Base-by-base conservation (phyloP, 2,329 filamentous ascomycete species). In the Chaetothyriales sp. region DNA sequence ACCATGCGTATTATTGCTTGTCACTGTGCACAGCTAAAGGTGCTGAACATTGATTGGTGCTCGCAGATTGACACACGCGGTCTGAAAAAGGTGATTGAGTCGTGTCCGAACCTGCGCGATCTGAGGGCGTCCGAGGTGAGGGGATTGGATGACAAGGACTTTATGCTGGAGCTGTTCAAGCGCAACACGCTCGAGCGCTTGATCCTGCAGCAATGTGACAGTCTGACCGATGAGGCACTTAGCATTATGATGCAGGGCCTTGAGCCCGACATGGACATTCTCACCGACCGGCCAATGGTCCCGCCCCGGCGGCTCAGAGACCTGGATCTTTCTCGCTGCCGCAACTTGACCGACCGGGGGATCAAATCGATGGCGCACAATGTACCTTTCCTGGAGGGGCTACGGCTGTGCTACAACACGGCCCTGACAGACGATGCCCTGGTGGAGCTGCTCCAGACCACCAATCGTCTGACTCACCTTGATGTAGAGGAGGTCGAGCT, bases 1-100 rank as follows among this genome's bases (percentile, higher is more conserved):
- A 85, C 86, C 0, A 89, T 93, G 78, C 86, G 83, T 62, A 86
- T 93, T 53, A 83, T 98, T 53, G 82, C 86, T 0, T 75, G 83
- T 49, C 82, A 83, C 42, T 96, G 90, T 60, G 80, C 82, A 1
- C 80, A 83, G 47, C 73, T 98, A n/a, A 82, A 94, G 65, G 75
- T 78, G 50, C 75, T 96, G 57, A 93, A 95, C 61, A 78, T 96
- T 18, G 94, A 88, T 0, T 96, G 90, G 87, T 98, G 92, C 69
- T 81, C 81, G 57, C 83, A 87, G 54, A 80, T 95, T 63, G 83
- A 92, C 61, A 83, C 86, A 7, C 73, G 77, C 10, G 89, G 88
- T 3, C 70, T 96, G 49, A 79, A 75, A 56, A 76, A 77, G 48
- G 76, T 98, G 1, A 70, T 95, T 0, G 73, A 83, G 53, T 76